phyloP scores from a whole-genome alignment of 495 filamentous ascomycete species.

The Amniculicola lignicola region DNA sequence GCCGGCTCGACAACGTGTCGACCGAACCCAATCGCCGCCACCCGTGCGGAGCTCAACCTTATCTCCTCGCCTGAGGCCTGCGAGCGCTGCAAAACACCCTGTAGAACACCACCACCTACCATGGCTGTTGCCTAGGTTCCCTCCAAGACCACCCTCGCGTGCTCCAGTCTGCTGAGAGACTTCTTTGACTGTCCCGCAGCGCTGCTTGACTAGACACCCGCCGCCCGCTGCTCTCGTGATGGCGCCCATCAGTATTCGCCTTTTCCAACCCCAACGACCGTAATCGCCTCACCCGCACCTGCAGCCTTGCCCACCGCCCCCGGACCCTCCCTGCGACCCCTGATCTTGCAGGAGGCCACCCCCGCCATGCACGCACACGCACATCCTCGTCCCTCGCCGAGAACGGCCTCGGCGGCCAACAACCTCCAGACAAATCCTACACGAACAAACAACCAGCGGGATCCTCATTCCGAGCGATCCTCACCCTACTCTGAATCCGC shows the following conservation, averaged over 20 bases:
- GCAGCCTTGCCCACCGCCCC: background rate
- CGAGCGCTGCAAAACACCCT: constrained; percentile 17
- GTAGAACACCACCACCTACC: constrained; percentile 12
- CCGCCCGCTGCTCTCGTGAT: constrained; percentile 34
- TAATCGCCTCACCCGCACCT: constrained; percentile 8
- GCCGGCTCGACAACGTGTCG: background rate
- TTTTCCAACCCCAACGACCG: constrained; percentile 24
- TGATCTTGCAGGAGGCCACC: constrained; percentile 5
- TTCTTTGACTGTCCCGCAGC: constrained; percentile 14
- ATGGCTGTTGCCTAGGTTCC: constrained; percentile 36
- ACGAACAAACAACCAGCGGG: constrained; percentile 35
- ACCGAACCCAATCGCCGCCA: constrained; percentile 1
- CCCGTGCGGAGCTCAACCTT: constrained; percentile 22
- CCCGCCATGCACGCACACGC: constrained; percentile 29
- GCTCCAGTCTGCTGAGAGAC: constrained; percentile 29
- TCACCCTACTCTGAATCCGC: constrained; percentile 28
- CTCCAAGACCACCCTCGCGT: constrained; percentile 18
- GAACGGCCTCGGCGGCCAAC: constrained; percentile 33
- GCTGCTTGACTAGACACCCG: constrained; percentile 18
- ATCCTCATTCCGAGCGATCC: constrained; percentile 21
- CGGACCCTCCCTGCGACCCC: background rate
- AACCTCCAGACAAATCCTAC: constrained; percentile 35
- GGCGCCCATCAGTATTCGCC: constrained; percentile 25
- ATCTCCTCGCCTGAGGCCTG: constrained; percentile 29
- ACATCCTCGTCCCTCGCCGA: constrained; percentile 29